Conservation (phyloP, 2,329 filamentous ascomycete genomes). For the Aspergillus awamori region DNA sequence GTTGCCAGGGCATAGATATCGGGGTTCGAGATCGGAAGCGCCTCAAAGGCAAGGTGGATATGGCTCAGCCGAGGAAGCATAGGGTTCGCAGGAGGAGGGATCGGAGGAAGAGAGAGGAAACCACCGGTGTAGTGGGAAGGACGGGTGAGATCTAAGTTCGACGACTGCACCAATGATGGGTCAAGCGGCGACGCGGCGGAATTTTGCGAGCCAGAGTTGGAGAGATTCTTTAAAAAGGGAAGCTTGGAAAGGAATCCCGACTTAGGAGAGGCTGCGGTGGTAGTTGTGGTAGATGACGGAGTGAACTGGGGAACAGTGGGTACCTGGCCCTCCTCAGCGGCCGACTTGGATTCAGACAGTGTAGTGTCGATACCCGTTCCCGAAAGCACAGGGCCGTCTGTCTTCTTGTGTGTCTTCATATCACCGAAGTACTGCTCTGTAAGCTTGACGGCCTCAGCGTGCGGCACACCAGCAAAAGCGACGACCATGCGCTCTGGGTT, state of each 20-base stretch:
- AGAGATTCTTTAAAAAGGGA: constrained; percentile 87
- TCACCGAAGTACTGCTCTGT: constrained; percentile 88
- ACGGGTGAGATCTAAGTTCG: constrained; percentile 60
- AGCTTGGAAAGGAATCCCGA: constrained; percentile 77
- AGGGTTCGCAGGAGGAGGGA: constrained; percentile 76
- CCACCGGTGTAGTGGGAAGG: constrained; percentile 90
- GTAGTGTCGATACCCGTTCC: constrained; percentile 62
- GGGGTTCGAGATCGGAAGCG: constrained; percentile 81
- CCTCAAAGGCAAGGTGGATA: constrained; percentile 95
- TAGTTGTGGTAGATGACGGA: constrained; percentile 41
- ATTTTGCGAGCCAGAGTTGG: constrained; percentile 66
- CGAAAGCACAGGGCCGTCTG: constrained; percentile 54
- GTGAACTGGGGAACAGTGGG: constrained; percentile 45
- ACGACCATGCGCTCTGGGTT: constrained; percentile 89
- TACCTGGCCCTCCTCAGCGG: constrained; percentile 34
- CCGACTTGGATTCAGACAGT: constrained; percentile 34
- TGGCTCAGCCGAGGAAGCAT: constrained; percentile 81
- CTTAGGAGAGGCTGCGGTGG: constrained; percentile 46
- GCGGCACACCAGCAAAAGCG: constrained; percentile 89
- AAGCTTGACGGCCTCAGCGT: constrained; percentile 75
- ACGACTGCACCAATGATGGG: constrained; percentile 47
- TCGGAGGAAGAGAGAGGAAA: constrained; percentile 80
- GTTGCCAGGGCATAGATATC: constrained; percentile 97
- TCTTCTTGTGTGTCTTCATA: constrained; percentile 67
- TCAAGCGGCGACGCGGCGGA: constrained; percentile 61